Evolutionary conservation across 306 rosid species (phyloP), one percentile per base, ranked within the genome.

Genomic region (Pterocarpus macrocarpus): DNA sequence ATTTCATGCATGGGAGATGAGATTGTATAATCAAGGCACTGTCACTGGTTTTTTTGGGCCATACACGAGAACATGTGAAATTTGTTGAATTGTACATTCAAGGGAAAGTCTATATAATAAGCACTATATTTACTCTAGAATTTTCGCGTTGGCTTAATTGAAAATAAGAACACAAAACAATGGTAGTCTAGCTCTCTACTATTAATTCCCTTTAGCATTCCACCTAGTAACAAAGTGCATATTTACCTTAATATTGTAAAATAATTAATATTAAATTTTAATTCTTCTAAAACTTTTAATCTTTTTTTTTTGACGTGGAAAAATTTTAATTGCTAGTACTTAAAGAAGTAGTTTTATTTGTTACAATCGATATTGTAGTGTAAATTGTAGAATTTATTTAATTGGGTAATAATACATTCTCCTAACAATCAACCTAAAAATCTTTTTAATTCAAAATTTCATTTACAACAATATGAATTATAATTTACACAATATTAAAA

Each of bases 31-130:
- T 30, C 77, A 38, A 38, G 85, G 61, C 81, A 30, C 36, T 76
- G 67, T 69, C 81, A 82, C 5, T 69, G 77, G 43, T 16, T 16
- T 58, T 59, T 76, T 69, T 14, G 5, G 73, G 78, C 81, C 81
- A 77, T 59, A 61, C 77, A 69, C 45, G 45, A 14, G 57, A 68
- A 55, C 85, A 70, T 76, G 85, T 49, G 81, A 76, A 69, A 76
- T 76, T 82, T 12, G 41, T 9, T 76, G 49, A 56, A 69, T 57
- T 55, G 53, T 58, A 39, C 14, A 56, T 68, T 74, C 67, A 80
- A 44, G 4, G 17, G 35, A 63, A 81, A 16, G 56, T 45, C 70
- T 55, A 22, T 64, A 41, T 53, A 73, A 67, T 65, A n/a, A 16
- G 44, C 75, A 8, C 28, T 22, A 22, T 22, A 22, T 22, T 22